Evolutionary conservation across 371 early-diverging fungal species (phyloP).

Genomic region (Mortierella sp.): DNA sequence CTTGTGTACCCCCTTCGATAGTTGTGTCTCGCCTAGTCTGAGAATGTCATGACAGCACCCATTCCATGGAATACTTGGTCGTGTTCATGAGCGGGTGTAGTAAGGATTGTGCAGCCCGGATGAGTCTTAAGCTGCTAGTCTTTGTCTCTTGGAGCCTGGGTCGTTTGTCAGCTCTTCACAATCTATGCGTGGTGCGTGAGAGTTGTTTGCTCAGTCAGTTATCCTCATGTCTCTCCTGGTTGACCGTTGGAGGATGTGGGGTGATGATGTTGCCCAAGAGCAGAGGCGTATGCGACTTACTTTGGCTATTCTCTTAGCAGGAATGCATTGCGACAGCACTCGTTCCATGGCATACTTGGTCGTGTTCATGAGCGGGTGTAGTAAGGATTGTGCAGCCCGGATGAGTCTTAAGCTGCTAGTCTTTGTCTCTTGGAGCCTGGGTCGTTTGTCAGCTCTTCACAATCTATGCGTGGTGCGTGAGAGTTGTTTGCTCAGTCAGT

Average conservation of each 20-base stretch:
- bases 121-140: constrained; percentile 53
- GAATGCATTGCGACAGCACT: constrained; percentile 24
- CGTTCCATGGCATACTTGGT: constrained; percentile 46
- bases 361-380: constrained; percentile 44
- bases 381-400: constrained; percentile 50
- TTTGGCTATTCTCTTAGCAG: no score
- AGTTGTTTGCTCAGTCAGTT: constrained; percentile 42
- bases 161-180: constrained; percentile 40
- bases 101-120: constrained; percentile 50
- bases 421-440: constrained; percentile 42
- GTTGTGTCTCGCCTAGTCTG: constrained; percentile 19
- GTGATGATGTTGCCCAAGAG: constrained; percentile 51
- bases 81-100: constrained; percentile 44
- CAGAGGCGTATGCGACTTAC: constrained; percentile 36
- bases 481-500: constrained; percentile 43
- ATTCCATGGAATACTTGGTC: constrained; percentile 45
- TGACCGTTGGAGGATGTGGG: constrained; percentile 36
- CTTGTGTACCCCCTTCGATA: constrained; percentile 5
- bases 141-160: constrained; percentile 42
- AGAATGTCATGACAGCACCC: constrained; percentile 42
- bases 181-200: constrained; percentile 50
- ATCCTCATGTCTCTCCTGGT: constrained; percentile 38
- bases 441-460: constrained; percentile 41
- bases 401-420: constrained; percentile 53
- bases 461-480: constrained; percentile 50